Conservation (phyloP, 176 grass and related monocot species). For the Hordeum marinum region DNA sequence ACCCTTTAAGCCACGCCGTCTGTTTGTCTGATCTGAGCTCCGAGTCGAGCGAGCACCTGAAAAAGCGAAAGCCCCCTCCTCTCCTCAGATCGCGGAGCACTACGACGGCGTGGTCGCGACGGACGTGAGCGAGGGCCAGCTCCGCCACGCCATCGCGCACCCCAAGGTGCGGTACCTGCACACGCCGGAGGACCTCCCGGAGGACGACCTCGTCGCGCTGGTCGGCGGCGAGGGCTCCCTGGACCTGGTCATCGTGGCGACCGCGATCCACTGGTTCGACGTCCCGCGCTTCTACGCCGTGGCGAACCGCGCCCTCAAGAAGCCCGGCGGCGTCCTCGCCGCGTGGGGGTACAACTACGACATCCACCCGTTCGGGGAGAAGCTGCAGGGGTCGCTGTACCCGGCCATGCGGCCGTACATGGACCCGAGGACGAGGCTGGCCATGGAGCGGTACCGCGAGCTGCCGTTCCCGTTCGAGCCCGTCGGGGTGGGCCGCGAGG, state of each 20-base stretch:
- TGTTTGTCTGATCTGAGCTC: not conserved
- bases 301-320: slow-evolving; percentile 47
- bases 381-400: slow-evolving; percentile 38
- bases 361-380: slow-evolving; percentile 36
- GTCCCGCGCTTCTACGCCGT: slow-evolving; percentile 66
- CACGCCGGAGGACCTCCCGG: slow-evolving; percentile 48
- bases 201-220: slow-evolving; percentile 52
- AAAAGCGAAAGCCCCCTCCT: not conserved
- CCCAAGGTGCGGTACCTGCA: slow-evolving; percentile 57
- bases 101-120: slow-evolving; percentile 65
- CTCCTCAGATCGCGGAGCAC: slow-evolving; percentile 50
- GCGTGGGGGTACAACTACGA: slow-evolving; percentile 64
- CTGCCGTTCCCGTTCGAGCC: slow-evolving; percentile 77
- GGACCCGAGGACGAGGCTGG: slow-evolving; percentile 46
- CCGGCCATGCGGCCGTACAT: slow-evolving; percentile 35
- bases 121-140: slow-evolving; percentile 54
- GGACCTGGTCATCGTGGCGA: slow-evolving; percentile 59
- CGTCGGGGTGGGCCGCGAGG: slow-evolving; percentile 59
- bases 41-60: not conserved
- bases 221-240: slow-evolving; percentile 66
- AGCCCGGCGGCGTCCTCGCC: slow-evolving; percentile 66
- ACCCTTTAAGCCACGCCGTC: not conserved
- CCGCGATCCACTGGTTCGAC: slow-evolving; percentile 80
- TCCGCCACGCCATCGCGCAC: slow-evolving; percentile 36
- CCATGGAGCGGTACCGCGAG: slow-evolving; percentile 43